Percentiles rank a stretch among this genome's conserved stretches.
These are phyloP conservation scores for Phytopythium oedochilum DNA, from an alignment of 352 stramenopile species.

Conservation along the genomic window DNA sequence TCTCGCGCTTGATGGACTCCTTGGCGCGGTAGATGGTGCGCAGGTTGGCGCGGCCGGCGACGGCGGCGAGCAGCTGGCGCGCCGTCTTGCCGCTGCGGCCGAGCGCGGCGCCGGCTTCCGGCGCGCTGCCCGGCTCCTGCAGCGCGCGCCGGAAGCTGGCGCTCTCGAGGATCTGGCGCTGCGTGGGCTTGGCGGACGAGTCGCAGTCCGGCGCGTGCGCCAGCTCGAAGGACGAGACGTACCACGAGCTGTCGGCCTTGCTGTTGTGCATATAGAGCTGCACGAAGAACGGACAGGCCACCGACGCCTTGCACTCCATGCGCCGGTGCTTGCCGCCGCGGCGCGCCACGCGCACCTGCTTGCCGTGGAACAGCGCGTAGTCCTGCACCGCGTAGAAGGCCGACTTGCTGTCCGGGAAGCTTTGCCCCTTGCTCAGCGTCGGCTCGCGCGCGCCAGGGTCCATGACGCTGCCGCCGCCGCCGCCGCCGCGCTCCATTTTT, in stretches of 20 bases:
- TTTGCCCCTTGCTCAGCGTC: conserved; percentile 33
- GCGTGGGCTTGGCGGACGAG: conserved; percentile 46
- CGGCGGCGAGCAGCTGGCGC: conserved; percentile 23
- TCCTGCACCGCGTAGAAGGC: conserved; percentile 57
- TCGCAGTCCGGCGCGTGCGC: conserved; percentile 34
- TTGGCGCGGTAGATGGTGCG: conserved; percentile 58
- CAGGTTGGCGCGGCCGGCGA: conserved; percentile 36
- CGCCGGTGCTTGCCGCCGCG: conserved; percentile 61
- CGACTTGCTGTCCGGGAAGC: conserved; percentile 40
- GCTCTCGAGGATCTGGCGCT: conserved; percentile 49
- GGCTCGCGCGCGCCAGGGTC: conserved; percentile 3
- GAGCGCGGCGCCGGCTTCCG: not conserved
- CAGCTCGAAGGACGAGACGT: conserved; percentile 49
- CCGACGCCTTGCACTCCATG: conserved; percentile 36
- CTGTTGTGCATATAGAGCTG: conserved; percentile 59
- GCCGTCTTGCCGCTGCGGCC: conserved; percentile 12
- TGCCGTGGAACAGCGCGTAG: conserved; percentile 52
- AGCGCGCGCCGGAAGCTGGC: conserved; percentile 34
- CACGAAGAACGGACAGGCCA: conserved; percentile 56
- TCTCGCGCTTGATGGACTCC: conserved; percentile 29
- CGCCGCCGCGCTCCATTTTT: not conserved
- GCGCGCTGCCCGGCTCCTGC: conserved; percentile 3
- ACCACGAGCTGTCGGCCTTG: conserved; percentile 49
- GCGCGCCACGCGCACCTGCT: conserved; percentile 44
- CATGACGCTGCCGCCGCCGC: not conserved